phyloP scores from a whole-genome alignment of 768 basidiomycete species.

The Panaeolus cyanescens region DNA sequence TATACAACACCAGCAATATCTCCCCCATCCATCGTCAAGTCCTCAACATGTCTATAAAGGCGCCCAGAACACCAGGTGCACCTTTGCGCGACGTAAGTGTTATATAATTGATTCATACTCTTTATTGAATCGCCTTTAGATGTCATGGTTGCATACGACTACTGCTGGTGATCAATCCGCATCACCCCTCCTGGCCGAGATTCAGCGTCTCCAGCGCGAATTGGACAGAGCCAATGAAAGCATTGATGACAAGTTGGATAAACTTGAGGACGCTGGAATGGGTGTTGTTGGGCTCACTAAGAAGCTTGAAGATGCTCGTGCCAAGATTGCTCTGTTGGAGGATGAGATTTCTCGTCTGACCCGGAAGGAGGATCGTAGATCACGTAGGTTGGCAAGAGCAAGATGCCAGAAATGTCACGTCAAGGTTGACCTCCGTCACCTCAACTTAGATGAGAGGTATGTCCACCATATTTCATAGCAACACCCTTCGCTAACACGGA shows the following conservation, averaged over 20 bases:
- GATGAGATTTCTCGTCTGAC: constrained; percentile 67
- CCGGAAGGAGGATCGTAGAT: constrained; percentile 70
- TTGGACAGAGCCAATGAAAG: constrained; percentile 80
- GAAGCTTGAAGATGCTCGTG: constrained; percentile 72
- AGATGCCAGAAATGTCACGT: constrained; percentile 72
- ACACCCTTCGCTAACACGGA: constrained; percentile 1
- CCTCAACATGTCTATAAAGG: constrained; percentile 64
- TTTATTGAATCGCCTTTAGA: constrained; percentile 34
- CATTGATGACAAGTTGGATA: constrained; percentile 87
- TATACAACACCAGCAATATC: constrained; percentile 56
- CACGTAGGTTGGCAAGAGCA: constrained; percentile 57
- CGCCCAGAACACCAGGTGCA: constrained; percentile 78
- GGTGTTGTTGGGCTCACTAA: constrained; percentile 71
- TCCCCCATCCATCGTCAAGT: constrained; percentile 81
- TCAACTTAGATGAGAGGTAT: constrained; percentile 65
- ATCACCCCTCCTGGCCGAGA: constrained; percentile 70
- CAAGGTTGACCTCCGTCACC: constrained; percentile 55
- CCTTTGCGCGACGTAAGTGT: constrained; percentile 75
- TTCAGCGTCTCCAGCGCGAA: constrained; percentile 71
- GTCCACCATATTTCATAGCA: constrained; percentile 1
- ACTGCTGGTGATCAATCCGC: constrained; percentile 50
- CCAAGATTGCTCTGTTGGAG: constrained; percentile 56
- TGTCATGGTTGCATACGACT: constrained; percentile 74
- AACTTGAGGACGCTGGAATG: constrained; percentile 78
- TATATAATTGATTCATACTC: not conserved